phyloP scores from a whole-genome alignment of 495 filamentous ascomycete genomes.

The Staphylotrichum longicolle region DNA sequence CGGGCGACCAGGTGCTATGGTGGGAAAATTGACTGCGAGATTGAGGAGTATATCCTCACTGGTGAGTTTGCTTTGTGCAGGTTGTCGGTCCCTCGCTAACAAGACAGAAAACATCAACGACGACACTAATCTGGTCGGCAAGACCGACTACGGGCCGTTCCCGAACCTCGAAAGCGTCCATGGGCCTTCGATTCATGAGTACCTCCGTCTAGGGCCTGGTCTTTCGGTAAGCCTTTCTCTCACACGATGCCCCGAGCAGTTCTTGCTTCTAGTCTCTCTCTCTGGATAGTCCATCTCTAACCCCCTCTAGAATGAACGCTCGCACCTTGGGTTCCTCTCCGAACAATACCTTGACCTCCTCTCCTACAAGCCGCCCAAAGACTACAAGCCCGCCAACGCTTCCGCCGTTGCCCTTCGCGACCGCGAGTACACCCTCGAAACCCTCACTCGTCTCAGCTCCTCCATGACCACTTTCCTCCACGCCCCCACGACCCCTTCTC shows the following conservation, averaged over 20 bases:
- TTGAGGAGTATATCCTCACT: conserved; percentile 38
- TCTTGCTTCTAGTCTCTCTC: neutral
- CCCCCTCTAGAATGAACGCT: conserved; percentile 36
- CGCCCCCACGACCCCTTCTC: conserved; percentile 15
- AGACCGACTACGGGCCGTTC: conserved; percentile 46
- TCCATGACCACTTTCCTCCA: conserved; percentile 37
- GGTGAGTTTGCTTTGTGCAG: conserved; percentile 35
- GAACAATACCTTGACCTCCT: conserved; percentile 47
- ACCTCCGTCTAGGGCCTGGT: conserved; percentile 42
- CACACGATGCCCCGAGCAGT: no score
- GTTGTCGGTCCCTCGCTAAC: conserved; percentile 19
- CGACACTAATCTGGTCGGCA: conserved; percentile 35
- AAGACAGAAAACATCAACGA: conserved; percentile 29
- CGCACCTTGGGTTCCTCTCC: conserved; percentile 41
- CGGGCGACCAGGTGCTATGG: conserved; percentile 40
- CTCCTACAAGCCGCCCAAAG: conserved; percentile 42
- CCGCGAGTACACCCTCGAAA: conserved; percentile 35
- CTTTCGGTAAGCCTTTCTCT: conserved; percentile 43
- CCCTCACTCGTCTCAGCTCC: conserved; percentile 30
- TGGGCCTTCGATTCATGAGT: conserved; percentile 38
- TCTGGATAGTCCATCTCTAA: conserved; percentile 7
- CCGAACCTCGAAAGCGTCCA: conserved; percentile 41
- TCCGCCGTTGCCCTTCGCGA: conserved; percentile 36
- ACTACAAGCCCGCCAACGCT: conserved; percentile 41
- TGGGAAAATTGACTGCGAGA: conserved; percentile 37